Evolutionary conservation across 1,139 yeast species (phyloP).

Genomic region (Candida sp.): DNA sequence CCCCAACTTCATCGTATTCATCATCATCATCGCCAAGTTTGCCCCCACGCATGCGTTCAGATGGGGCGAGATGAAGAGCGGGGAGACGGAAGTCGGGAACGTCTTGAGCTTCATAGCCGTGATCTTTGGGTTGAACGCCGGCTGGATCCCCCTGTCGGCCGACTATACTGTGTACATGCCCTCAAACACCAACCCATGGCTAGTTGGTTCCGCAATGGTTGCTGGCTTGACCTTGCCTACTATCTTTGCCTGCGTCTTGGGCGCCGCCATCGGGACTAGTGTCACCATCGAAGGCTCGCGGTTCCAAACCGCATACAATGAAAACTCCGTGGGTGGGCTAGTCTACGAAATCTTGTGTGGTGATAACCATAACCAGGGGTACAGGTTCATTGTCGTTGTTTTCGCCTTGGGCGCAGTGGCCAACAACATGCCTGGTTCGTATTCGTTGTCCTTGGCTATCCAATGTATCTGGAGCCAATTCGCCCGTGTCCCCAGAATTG

Average conservation of each 20-base stretch:
- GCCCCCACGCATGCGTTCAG: slow-evolving; percentile 25
- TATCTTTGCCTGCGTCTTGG: slow-evolving; percentile 29
- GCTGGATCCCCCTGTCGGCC: slow-evolving; percentile 35
- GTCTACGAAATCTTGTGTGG: slow-evolving; percentile 31
- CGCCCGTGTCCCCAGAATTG: slow-evolving; percentile 31
- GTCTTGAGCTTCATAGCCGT: slow-evolving; percentile 28
- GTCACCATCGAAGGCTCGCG: slow-evolving; percentile 17
- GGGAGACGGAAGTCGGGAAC: slow-evolving; percentile 40
- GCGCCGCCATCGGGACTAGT: slow-evolving; percentile 33
- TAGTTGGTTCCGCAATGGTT: slow-evolving; percentile 28
- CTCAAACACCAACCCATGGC: slow-evolving; percentile 25
- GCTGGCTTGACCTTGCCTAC: slow-evolving; percentile 31
- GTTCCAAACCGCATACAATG: slow-evolving; percentile 21
- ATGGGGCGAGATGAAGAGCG: slow-evolving; percentile 37
- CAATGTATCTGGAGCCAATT: slow-evolving; percentile 34
- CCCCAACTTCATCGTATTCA: slow-evolving; percentile 29
- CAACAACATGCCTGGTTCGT: slow-evolving; percentile 34
- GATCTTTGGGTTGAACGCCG: slow-evolving; percentile 34
- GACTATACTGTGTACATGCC: slow-evolving; percentile 36
- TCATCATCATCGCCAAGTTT: slow-evolving; percentile 30
- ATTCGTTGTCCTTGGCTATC: slow-evolving; percentile 29
- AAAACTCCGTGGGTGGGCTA: slow-evolving; percentile 32
- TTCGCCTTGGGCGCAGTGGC: slow-evolving; percentile 32
- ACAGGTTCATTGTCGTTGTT: slow-evolving; percentile 32
- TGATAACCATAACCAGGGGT: slow-evolving; percentile 32